phyloP scores from a whole-genome alignment of 345 rosid species.

The Diplotaxis tenuifolia region DNA sequence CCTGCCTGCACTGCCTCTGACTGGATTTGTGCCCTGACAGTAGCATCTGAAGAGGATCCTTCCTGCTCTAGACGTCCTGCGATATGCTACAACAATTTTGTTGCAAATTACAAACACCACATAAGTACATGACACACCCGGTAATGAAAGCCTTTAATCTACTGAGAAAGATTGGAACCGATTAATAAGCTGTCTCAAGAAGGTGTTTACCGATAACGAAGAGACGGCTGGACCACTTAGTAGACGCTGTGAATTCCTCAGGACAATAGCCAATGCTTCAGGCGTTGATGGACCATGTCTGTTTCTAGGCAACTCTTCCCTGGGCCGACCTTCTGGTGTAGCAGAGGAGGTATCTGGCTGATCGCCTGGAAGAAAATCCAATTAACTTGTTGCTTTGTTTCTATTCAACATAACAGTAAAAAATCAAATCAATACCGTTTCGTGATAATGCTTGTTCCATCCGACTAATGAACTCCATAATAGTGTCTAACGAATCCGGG shows the following conservation, averaged over 20 bases:
- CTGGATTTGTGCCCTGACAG: conserved; percentile 68
- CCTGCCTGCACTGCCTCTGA: conserved; percentile 70
- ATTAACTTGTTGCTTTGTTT: conserved; percentile 16
- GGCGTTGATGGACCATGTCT: conserved; percentile 56
- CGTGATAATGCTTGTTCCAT: conserved; percentile 71
- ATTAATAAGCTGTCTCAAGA: not conserved
- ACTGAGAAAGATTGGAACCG: not conserved
- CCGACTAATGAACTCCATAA: conserved; percentile 65
- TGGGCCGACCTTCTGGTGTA: conserved; percentile 38
- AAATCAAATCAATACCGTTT: conserved; percentile 49
- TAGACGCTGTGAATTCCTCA: conserved; percentile 64
- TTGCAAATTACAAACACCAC: conserved; percentile 45
- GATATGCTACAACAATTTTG: conserved; percentile 73
- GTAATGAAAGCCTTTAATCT: not conserved
- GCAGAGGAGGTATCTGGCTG: conserved; percentile 47
- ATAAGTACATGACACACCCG: conserved; percentile 43
- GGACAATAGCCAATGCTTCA: conserved; percentile 60
- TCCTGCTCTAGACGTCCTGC: conserved; percentile 80
- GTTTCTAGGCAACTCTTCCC: conserved; percentile 50
- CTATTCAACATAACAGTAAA: conserved; percentile 1
- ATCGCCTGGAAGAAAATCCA: conserved; percentile 47
- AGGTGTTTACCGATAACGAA: conserved; percentile 62
- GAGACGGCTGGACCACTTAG: conserved; percentile 53
- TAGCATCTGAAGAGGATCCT: conserved; percentile 62
- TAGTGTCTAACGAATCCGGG: conserved; percentile 75